Evolutionary conservation across 2,329 filamentous ascomycete genomes (phyloP), one percentile per base, ranked within the genome.

Genomic region (Paecilomyces niveus): DNA sequence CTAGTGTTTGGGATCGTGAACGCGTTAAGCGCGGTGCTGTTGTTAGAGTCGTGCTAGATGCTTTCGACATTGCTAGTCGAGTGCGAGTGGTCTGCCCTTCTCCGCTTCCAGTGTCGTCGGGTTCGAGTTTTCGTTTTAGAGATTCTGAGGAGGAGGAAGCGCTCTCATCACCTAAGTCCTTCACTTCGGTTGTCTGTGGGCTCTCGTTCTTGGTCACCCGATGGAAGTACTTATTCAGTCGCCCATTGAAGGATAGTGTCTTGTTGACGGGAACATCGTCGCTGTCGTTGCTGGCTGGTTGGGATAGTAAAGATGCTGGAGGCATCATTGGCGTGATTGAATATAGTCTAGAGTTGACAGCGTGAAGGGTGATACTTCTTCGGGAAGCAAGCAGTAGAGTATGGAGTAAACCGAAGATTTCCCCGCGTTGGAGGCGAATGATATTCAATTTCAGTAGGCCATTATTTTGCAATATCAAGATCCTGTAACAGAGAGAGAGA

Each of bases 181-280:
- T 55, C 21, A 35, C 26, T 11, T 58, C 45, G 10, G 31, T 9
- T 22, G 49, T 21, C 26, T 18, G 53, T 11, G 26, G n/a, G 11
- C 32, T 11, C 24, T 50, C 52, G 18, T 32, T 32, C 50, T 57
- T 57, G n/a, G 61, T 55, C 55, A 22, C 57, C 54, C 32, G 62
- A 58, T 76, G 71, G 1, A 72, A 60, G 51, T 67, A 76, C 61
- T 69, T 67, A 32, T 70, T 69, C 7, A 76, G 62, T 15, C 59
- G 63, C 13, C 74, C 74, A 51, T 74, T 66, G 59, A 76, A 76
- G 53, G 65, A 73, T 55, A 69, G 70, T 3, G 60, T 60, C 45
- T 65, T 70, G 61, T 73, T 70, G 56, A 74, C 66, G 13, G 72
- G 71, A 8, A 71, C 64, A 55, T 71, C 66, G 1, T 67, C 57